These are phyloP conservation scores for Ogataea hybrid DNA, from an alignment of 1,139 yeast species.

Conservation along the genomic window DNA sequence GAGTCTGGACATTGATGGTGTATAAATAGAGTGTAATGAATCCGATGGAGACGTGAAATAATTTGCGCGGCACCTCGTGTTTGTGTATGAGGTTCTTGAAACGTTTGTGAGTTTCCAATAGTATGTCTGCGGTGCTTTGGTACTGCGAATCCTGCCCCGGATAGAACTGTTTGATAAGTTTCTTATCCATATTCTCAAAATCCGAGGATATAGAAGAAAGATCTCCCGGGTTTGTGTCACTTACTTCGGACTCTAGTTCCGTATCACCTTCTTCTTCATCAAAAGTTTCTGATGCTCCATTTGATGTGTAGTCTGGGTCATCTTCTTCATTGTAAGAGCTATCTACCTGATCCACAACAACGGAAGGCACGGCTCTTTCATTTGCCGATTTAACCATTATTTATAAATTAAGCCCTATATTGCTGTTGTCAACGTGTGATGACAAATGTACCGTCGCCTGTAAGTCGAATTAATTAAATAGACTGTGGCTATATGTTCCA, in stretches of 20 bases:
- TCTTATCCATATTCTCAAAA: constrained; percentile 6
- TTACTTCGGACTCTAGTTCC: constrained; percentile 19
- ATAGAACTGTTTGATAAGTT: not conserved
- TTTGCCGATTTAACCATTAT: not conserved
- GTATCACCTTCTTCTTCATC: constrained; percentile 12
- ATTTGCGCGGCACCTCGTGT: constrained; percentile 87
- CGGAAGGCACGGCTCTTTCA: constrained; percentile 8
- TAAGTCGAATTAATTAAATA: not conserved
- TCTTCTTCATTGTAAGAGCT: constrained; percentile 27
- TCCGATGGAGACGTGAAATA: constrained; percentile 86
- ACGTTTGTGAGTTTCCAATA: constrained; percentile 26
- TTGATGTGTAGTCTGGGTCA: constrained; percentile 27
- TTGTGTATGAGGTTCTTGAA: constrained; percentile 38
- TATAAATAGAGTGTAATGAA: constrained; percentile 72
- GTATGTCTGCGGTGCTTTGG: constrained; percentile 22
- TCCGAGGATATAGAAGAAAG: constrained; percentile 11
- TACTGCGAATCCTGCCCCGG: constrained; percentile 5
- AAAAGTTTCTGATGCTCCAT: constrained; percentile 7
- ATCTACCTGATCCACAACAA: constrained; percentile 14
- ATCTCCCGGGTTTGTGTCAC: constrained; percentile 16
- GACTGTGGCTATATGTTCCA: not conserved
- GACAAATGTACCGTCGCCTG: not conserved
- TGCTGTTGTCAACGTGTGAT: not conserved
- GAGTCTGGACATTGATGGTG: constrained; percentile 55
- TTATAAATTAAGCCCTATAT: not conserved